phyloP scores from a whole-genome alignment of 1,139 yeast genomes.

The Candida tropicalis region DNA sequence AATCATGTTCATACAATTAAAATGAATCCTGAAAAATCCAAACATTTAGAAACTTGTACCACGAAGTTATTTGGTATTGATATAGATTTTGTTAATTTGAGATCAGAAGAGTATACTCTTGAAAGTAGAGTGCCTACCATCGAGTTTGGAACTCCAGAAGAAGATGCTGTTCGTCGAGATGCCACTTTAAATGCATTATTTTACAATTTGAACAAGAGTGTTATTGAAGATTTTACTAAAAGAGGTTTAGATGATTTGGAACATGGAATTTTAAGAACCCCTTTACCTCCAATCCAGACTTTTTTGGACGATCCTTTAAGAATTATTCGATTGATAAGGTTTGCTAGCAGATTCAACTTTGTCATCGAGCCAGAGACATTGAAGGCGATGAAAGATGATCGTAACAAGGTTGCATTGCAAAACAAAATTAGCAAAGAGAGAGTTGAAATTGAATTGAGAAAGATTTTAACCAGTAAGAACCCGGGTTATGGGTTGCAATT shows the following conservation, averaged over 20 bases:
- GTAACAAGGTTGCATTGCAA: constrained; percentile 60
- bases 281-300: constrained; percentile 80
- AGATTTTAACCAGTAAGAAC: constrained; percentile 64
- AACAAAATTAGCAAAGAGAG: constrained; percentile 88
- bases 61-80: constrained; percentile 80
- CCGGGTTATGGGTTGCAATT: constrained; percentile 67
- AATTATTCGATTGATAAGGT: constrained; percentile 79
- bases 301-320: constrained; percentile 93
- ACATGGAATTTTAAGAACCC: constrained; percentile 79
- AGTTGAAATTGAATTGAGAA: constrained; percentile 82
- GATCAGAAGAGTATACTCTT: constrained; percentile 83
- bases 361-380: constrained; percentile 60
- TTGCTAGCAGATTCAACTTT: constrained; percentile 80
- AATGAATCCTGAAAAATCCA: constrained; percentile 91
- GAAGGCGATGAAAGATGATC: constrained; percentile 63
- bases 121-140: constrained; percentile 80
- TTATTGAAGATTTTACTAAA: constrained; percentile 84
- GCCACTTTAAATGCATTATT: constrained; percentile 93
- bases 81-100: constrained; percentile 87
- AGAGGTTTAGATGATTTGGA: constrained; percentile 72
- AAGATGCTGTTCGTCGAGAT: constrained; percentile 92
- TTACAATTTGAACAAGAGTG: constrained; percentile 67
- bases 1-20: constrained; percentile 77
- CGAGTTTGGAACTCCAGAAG: constrained; percentile 83
- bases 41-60: constrained; percentile 95